Percentiles rank a stretch among this genome's conserved stretches.
Conservation (phyloP, 2,329 filamentous ascomycete species). For the Phialocephala sp. region DNA sequence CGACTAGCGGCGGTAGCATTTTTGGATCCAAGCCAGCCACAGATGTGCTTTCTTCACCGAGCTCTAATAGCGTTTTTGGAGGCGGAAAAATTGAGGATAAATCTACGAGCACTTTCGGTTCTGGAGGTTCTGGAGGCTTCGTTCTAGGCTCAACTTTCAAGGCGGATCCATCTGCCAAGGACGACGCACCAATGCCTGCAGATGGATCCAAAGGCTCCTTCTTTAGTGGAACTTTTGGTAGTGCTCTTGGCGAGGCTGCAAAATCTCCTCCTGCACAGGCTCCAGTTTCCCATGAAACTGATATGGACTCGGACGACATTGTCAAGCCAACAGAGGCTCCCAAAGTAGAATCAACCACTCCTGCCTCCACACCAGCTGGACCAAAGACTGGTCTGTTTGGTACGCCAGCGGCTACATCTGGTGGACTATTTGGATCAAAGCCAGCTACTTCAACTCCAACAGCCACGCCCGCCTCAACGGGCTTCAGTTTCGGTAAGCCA, state of each 20-base stretch:
- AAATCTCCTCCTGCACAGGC: slow-evolving; percentile 36
- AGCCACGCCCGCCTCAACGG: slow-evolving; percentile 19
- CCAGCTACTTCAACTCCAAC: slow-evolving; percentile 19
- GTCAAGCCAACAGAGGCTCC: slow-evolving; percentile 24
- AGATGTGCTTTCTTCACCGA: slow-evolving; percentile 30
- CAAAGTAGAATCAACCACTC: slow-evolving; percentile 33
- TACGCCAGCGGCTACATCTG: slow-evolving; percentile 22
- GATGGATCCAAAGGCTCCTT: slow-evolving; percentile 53
- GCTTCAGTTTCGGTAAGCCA: slow-evolving; percentile 35
- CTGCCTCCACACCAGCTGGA: slow-evolving; percentile 35
- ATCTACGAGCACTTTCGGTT: slow-evolving; percentile 21
- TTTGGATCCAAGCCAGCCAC: slow-evolving; percentile 42
- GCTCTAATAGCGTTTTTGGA: slow-evolving; percentile 35
- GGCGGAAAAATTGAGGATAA: not conserved
- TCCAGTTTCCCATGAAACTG: slow-evolving; percentile 53
- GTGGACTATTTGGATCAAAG: slow-evolving; percentile 31
- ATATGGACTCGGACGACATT: slow-evolving; percentile 51
- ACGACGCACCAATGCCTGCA: slow-evolving; percentile 59
- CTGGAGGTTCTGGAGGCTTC: slow-evolving; percentile 33
- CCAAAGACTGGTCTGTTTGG: slow-evolving; percentile 33
- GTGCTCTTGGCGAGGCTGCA: slow-evolving; percentile 58
- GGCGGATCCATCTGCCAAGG: slow-evolving; percentile 57
- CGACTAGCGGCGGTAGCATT: slow-evolving; percentile 41
- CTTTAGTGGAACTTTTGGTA: slow-evolving; percentile 67
- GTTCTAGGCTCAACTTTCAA: slow-evolving; percentile 46